Conservation (phyloP, 208 protist genomes). For the Crithidia acanthocephali region DNA sequence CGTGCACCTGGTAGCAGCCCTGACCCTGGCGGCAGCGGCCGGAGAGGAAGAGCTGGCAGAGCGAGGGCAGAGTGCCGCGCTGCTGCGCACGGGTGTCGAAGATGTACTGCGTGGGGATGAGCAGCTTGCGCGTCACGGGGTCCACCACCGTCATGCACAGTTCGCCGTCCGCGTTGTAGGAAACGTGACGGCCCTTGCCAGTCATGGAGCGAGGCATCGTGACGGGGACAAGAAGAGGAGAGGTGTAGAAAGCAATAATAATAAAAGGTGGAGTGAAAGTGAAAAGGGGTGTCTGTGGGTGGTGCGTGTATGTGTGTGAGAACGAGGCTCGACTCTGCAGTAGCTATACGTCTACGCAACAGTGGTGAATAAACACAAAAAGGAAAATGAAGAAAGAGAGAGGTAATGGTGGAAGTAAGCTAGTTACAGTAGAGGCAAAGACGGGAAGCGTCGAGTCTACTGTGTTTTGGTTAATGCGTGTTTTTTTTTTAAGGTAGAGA, state of each 20-base stretch:
- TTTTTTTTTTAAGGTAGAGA: too few species aligned
- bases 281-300: neutral
- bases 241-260: neutral
- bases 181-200: conserved; percentile 38
- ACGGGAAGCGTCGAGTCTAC: neutral
- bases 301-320: neutral
- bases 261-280: neutral
- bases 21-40: conserved; percentile 67
- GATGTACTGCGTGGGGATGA: conserved; percentile 62
- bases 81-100: conserved; percentile 63
- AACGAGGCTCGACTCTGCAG: conserved; percentile 1
- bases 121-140: conserved; percentile 75
- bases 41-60: conserved; percentile 81
- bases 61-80: conserved; percentile 58
- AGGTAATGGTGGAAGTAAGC: neutral
- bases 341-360: conserved; percentile 7
- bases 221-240: conserved; percentile 1
- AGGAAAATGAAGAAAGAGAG: conserved; percentile 2
- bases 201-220: conserved; percentile 26
- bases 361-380: neutral
- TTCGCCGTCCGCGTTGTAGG: conserved; percentile 41
- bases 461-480: neutral
- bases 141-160: conserved; percentile 75
- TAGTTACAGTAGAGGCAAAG: neutral
- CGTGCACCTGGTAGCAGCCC: conserved; percentile 84